Evolutionary conservation across 192 early-diverging fungal species (phyloP).

Genomic region (Glomus cerebriforme): DNA sequence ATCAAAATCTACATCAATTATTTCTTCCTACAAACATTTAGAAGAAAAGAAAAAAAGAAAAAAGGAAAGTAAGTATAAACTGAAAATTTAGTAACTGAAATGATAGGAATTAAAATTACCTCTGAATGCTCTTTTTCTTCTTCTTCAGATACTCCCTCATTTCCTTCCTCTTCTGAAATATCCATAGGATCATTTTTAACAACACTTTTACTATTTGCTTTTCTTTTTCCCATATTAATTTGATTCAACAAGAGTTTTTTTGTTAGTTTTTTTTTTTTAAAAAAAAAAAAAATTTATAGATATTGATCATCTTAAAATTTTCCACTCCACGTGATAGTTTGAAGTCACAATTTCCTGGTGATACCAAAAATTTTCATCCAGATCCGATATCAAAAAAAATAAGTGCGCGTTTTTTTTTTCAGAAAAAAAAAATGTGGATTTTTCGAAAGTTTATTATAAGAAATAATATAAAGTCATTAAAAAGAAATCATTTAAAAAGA

Average conservation of each 20-base stretch:
- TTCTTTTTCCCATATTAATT: not conserved
- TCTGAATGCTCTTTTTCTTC: not conserved
- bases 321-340: no score
- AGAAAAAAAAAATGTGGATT: no score
- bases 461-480: no score
- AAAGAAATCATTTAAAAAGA: no score
- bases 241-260: not conserved
- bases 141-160: not conserved
- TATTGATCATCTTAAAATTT: no score
- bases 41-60: not conserved
- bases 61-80: not conserved
- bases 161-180: not conserved
- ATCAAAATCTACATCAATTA: slow-evolving; percentile 86
- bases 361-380: no score
- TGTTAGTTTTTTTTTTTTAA: no score
- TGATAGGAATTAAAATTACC: not conserved
- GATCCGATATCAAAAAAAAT: no score
- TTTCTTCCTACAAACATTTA: not conserved
- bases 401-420: no score
- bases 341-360: no score
- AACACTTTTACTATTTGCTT: slow-evolving; percentile 1
- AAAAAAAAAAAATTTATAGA: no score
- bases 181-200: slow-evolving; percentile 1
- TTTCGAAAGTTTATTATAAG: no score
- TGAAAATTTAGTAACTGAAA: not conserved